Evolutionary conservation across 805 yeast species (phyloP).

Genomic region (Candida sanyiensis): DNA sequence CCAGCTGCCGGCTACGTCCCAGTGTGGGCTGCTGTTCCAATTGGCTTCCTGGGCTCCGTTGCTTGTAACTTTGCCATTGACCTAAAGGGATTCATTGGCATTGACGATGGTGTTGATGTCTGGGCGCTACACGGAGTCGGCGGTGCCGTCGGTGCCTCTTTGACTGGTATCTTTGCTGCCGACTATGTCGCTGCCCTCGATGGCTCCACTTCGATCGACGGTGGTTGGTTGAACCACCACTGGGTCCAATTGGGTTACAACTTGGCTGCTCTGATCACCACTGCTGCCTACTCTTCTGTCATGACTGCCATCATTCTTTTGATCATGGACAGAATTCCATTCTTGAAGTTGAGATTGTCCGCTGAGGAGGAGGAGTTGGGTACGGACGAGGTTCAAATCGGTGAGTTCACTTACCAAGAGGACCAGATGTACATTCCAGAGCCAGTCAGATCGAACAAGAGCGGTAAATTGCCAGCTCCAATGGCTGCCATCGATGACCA

Average conservation of each 20-base stretch:
- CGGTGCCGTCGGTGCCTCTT: slow-evolving; percentile 74
- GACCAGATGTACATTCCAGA: slow-evolving; percentile 66
- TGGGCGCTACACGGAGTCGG: slow-evolving; percentile 94
- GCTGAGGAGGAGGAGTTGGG: slow-evolving; percentile 87
- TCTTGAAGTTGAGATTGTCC: slow-evolving; percentile 72
- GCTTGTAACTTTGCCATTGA: slow-evolving; percentile 85
- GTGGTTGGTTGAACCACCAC: slow-evolving; percentile 88
- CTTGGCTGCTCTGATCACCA: slow-evolving; percentile 69
- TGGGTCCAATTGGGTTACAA: slow-evolving; percentile 83
- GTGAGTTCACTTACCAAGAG: slow-evolving; percentile 74
- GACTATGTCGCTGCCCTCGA: slow-evolving; percentile 84
- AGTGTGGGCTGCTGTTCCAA: slow-evolving; percentile 78
- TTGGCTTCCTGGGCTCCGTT: slow-evolving; percentile 72
- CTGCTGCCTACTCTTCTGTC: slow-evolving; percentile 68
- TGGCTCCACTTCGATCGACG: slow-evolving; percentile 58
- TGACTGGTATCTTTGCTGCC: slow-evolving; percentile 92
- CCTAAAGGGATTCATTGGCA: slow-evolving; percentile 59
- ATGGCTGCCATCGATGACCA: slow-evolving; percentile 30
- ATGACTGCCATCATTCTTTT: slow-evolving; percentile 66
- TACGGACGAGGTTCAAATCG: slow-evolving; percentile 84
- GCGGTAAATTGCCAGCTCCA: slow-evolving; percentile 26
- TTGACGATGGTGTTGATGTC: slow-evolving; percentile 95
- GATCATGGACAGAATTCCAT: slow-evolving; percentile 69
- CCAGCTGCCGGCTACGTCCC: slow-evolving; percentile 98
- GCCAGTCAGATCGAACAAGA: slow-evolving; percentile 60